phyloP scores from a whole-genome alignment of 192 early-diverging fungal species.

The Bifiguratus adelaidae region DNA sequence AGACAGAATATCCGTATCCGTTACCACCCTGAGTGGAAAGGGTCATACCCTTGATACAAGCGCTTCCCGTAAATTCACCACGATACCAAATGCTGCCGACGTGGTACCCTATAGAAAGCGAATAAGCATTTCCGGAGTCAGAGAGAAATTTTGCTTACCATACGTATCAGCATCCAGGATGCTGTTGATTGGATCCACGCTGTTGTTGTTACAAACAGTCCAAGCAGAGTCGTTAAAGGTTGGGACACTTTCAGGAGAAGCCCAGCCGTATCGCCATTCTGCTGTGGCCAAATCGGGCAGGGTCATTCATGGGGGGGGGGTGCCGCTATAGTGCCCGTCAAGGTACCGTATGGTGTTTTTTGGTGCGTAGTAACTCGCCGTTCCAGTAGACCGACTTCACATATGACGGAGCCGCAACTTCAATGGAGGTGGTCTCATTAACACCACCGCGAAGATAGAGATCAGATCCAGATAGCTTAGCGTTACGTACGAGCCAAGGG shows the following conservation, averaged over 20 bases:
- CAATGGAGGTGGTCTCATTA: neutral
- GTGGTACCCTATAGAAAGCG: neutral
- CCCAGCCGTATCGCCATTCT: constrained; percentile 1
- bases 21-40: neutral
- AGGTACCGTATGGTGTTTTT: neutral
- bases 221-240: constrained; percentile 2
- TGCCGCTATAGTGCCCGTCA: neutral
- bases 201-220: constrained; percentile 1
- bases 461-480: neutral
- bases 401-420: neutral
- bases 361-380: neutral
- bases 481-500: constrained; percentile 4
- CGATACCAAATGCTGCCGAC: constrained; percentile 6
- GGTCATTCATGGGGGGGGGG: neutral
- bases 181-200: constrained; percentile 7
- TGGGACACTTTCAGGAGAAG: constrained; percentile 2
- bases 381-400: constrained; percentile 1
- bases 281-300: neutral
- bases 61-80: neutral
- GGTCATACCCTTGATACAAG: neutral
- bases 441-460: neutral
- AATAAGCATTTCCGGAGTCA: constrained; percentile 5
- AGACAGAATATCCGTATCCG: constrained; percentile 1
- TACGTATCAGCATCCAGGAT: constrained; percentile 2
- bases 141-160: neutral